Evolutionary conservation across 129 eudicot genomes (phyloP).

Genomic region (Chrysanthemum makinoi): DNA sequence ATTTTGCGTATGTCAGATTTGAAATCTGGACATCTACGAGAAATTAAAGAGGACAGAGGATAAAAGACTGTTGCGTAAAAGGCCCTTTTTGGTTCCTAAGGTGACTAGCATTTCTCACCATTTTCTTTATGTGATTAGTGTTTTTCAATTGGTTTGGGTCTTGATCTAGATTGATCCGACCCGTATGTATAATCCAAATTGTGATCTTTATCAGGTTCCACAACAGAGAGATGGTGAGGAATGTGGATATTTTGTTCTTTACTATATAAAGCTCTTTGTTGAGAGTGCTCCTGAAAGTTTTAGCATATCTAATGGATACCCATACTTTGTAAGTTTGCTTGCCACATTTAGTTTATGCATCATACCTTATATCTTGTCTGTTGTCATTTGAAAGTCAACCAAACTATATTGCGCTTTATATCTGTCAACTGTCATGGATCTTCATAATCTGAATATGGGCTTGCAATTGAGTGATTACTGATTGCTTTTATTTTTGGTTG

Average conservation of each 20-base stretch:
- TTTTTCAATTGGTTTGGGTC: background rate
- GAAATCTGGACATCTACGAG: slow-evolving; percentile 43
- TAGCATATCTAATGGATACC: slow-evolving; percentile 47
- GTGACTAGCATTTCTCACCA: slow-evolving; percentile 26
- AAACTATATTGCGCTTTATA: background rate
- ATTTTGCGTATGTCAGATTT: slow-evolving; percentile 39
- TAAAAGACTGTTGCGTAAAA: slow-evolving; percentile 37
- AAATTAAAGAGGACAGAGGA: slow-evolving; percentile 41
- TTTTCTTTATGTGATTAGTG: slow-evolving; percentile 1
- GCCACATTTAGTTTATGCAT: background rate
- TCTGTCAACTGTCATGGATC: too few species aligned
- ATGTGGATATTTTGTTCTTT: slow-evolving; percentile 58
- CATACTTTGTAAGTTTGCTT: slow-evolving; percentile 55
- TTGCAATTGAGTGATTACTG: background rate
- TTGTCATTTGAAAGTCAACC: slow-evolving; percentile 14
- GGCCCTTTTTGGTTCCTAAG: slow-evolving; percentile 75
- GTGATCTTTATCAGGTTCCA: slow-evolving; percentile 32
- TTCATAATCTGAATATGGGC: too few species aligned
- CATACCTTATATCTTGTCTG: background rate
- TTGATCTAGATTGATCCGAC: background rate
- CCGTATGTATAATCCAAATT: background rate
- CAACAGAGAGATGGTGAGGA: slow-evolving; percentile 45
- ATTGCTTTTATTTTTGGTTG: background rate
- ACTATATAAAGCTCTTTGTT: slow-evolving; percentile 51
- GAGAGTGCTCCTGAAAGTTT: slow-evolving; percentile 60